These are phyloP conservation scores for Tieghemostelium lacteum DNA, from an alignment of 78 protist genomes.

Conservation along the genomic window DNA sequence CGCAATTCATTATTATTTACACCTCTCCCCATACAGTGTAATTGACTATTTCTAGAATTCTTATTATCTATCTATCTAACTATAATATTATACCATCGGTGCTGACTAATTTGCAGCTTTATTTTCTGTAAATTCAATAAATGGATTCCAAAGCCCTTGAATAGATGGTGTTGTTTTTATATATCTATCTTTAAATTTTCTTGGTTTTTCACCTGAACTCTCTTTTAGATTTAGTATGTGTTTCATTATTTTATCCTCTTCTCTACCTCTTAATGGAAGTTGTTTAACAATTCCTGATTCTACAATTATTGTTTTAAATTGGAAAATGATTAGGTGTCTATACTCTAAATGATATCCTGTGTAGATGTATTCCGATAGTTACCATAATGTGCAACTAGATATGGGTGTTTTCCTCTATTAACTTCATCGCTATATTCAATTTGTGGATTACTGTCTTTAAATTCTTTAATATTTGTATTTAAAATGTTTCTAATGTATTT, in stretches of 20 bases:
- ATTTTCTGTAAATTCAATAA: constrained; percentile 30
- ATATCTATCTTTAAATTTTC: constrained; percentile 66
- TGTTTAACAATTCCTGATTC: constrained; percentile 39
- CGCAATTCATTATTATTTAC: no score
- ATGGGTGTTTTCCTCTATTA: constrained; percentile 54
- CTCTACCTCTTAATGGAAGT: constrained; percentile 64
- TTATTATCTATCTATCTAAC: no score
- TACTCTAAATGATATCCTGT: not conserved
- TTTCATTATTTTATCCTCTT: constrained; percentile 63
- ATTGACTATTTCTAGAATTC: no score
- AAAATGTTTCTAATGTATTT: constrained; percentile 53
- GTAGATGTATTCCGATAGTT: not conserved
- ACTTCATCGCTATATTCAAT: constrained; percentile 27
- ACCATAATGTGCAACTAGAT: constrained; percentile 50
- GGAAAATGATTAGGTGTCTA: not conserved
- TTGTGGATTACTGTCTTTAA: constrained; percentile 43
- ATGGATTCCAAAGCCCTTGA: constrained; percentile 80
- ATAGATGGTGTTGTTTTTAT: constrained; percentile 36
- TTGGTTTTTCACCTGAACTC: constrained; percentile 61
- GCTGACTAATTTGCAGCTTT: not conserved
- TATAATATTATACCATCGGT: not conserved
- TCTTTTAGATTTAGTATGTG: constrained; percentile 66
- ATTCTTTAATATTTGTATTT: not conserved
- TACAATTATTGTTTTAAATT: not conserved
- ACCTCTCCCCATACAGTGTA: no score